Conservation (phyloP, 2,329 filamentous ascomycete genomes). For the Cordyceps cicadae region DNA sequence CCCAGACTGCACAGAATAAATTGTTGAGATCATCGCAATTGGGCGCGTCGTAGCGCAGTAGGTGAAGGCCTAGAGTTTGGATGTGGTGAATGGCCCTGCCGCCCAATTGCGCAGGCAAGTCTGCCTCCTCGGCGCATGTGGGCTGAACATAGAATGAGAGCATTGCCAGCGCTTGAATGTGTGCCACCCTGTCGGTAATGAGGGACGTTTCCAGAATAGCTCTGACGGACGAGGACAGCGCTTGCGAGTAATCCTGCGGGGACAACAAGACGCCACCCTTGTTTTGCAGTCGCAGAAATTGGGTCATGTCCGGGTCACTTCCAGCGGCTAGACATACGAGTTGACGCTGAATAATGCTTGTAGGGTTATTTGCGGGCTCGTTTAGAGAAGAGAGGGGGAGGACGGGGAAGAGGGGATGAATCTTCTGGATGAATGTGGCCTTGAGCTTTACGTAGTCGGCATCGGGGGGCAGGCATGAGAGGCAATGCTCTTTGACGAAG, state of each 20-base stretch:
- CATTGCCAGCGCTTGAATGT: conserved; percentile 46
- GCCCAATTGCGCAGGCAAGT: conserved; percentile 45
- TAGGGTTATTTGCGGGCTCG: conserved; percentile 24
- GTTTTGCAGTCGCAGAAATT: conserved; percentile 36
- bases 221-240: conserved; percentile 39
- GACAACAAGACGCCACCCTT: conserved; percentile 30
- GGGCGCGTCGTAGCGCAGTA: conserved; percentile 33
- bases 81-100: conserved; percentile 48
- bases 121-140: conserved; percentile 42
- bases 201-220: conserved; percentile 45
- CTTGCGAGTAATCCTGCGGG: conserved; percentile 39
- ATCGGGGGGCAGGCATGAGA: conserved; percentile 39
- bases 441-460: conserved; percentile 38
- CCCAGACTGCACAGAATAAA: conserved; percentile 53
- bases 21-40: conserved; percentile 36
- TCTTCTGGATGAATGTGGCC: conserved; percentile 40
- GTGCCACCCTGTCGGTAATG: conserved; percentile 44
- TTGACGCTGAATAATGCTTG: conserved; percentile 40
- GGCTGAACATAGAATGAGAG: conserved; percentile 54
- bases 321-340: conserved; percentile 48
- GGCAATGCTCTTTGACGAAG: conserved; percentile 37
- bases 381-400: conserved; percentile 32
- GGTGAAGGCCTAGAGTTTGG: conserved; percentile 47
- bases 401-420: conserved; percentile 48
- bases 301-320: conserved; percentile 37